phyloP scores from a whole-genome alignment of 805 yeast species.

The Cyberlindnera euphorbiiphila region DNA sequence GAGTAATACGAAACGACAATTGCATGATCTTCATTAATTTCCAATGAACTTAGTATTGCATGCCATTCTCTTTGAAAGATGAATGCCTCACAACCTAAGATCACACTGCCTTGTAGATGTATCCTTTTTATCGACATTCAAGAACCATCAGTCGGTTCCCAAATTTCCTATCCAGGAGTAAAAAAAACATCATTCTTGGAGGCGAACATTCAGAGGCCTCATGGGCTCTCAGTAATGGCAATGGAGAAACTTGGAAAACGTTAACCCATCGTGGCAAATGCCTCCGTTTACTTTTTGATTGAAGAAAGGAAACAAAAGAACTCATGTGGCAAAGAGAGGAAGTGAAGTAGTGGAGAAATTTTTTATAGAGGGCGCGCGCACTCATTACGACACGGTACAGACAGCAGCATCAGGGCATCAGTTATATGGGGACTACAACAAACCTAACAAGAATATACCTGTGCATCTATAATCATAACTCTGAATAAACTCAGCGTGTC shows the following conservation, averaged over 20 bases:
- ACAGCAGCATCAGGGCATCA: too few relatives aligned
- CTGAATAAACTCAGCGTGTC: slow-evolving; percentile 21
- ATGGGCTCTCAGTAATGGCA: slow-evolving; percentile 30
- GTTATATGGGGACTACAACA: too few relatives aligned
- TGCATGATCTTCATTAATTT: background rate
- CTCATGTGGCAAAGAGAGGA: slow-evolving; percentile 7
- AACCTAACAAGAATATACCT: too few relatives aligned
- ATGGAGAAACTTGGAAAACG: slow-evolving; percentile 29
- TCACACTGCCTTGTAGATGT: slow-evolving; percentile 16
- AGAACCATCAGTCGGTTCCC: slow-evolving; percentile 28
- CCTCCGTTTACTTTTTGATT: slow-evolving; percentile 32
- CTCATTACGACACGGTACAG: too few relatives aligned
- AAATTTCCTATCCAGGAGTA: slow-evolving; percentile 33
- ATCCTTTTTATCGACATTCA: slow-evolving; percentile 32
- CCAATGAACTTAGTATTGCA: slow-evolving; percentile 10
- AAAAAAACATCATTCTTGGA: slow-evolving; percentile 25
- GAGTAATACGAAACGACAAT: too few relatives aligned
- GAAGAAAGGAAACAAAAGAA: slow-evolving; percentile 22
- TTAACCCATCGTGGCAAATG: slow-evolving; percentile 33
- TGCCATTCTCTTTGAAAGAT: too few relatives aligned
- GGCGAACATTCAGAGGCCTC: slow-evolving; percentile 27
- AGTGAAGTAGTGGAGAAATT: slow-evolving; percentile 2
- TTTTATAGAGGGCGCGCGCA: slow-evolving; percentile 5
- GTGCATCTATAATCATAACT: too few relatives aligned
- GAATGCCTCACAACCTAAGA: too few relatives aligned